phyloP scores from a whole-genome alignment of 352 stramenopile species.

The Phytophthora pinifolia region DNA sequence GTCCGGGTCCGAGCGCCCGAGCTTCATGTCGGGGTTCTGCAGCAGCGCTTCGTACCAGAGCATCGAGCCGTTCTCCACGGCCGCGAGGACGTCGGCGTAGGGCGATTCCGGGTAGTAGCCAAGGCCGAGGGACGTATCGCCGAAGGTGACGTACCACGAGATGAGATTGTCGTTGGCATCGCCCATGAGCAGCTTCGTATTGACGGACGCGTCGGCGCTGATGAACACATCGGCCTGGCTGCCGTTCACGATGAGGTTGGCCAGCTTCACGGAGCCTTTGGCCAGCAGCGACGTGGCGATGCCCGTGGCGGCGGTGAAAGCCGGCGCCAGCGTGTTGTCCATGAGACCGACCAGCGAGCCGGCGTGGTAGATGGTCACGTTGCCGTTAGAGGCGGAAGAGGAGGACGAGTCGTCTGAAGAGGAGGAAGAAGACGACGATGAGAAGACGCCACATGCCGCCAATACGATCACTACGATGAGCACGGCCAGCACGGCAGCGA shows the following conservation, averaged over 20 bases:
- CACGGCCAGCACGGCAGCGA: slow-evolving; percentile 24
- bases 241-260: slow-evolving; percentile 32
- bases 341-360: slow-evolving; percentile 34
- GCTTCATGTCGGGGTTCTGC: slow-evolving; percentile 31
- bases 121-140: slow-evolving; percentile 29
- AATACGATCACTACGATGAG: slow-evolving; percentile 28
- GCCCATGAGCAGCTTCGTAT: slow-evolving; percentile 33
- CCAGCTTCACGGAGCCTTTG: slow-evolving; percentile 36
- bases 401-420: slow-evolving; percentile 9
- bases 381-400: slow-evolving; percentile 7
- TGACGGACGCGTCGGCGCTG: slow-evolving; percentile 35
- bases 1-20: slow-evolving; percentile 33
- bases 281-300: slow-evolving; percentile 29
- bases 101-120: slow-evolving; percentile 30
- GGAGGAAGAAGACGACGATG: slow-evolving; percentile 12
- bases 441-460: slow-evolving; percentile 30
- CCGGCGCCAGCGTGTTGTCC: slow-evolving; percentile 26
- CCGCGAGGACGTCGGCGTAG: slow-evolving; percentile 29
- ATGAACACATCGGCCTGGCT: slow-evolving; percentile 36
- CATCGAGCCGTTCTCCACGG: slow-evolving; percentile 32
- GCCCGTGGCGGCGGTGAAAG: slow-evolving; percentile 33
- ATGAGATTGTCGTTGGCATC: slow-evolving; percentile 31
- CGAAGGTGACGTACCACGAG: slow-evolving; percentile 39
- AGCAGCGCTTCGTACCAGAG: slow-evolving; percentile 33
- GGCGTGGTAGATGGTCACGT: slow-evolving; percentile 38